Evolutionary conservation across 192 early-diverging fungal genomes (phyloP), one percentile per base, ranked within the genome.

Genomic region (Coemansia sp.): DNA sequence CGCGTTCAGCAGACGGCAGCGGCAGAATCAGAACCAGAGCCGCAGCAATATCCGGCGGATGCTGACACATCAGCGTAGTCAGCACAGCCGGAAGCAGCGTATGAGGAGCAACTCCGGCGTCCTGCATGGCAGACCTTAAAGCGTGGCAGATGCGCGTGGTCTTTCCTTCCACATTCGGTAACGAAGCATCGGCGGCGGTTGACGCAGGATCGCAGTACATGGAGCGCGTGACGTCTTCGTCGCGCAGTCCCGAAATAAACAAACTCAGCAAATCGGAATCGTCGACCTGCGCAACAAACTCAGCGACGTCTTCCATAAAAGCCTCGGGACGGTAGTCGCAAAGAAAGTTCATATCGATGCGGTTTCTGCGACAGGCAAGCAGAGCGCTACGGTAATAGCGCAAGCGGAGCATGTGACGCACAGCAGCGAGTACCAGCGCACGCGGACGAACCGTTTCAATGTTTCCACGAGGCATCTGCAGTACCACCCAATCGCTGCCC

Each of bases 391-490:
- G 76, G 74, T 90, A 98, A 44, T 91, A 84, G n/a, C 81, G 64
- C 62, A 49, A 41, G 24, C 89, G 82, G 21, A 96, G 61, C 7
- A 76, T 62, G 21, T 84, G 80, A 3, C 91, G 83, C 7, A 93
- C 87, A 3, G 85, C 72, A 1, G 89, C 83, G 16, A 97, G 74
- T 0, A 97, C 93, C 62, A 98, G 74, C 6, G 95, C 91, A 5
- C 97, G 89, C 2, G 97, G 97, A 16, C 86, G 81, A 22, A 98
- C 84, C 0, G 95, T 97, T 67, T 98, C 97, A 54, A 97, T 76
- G 60, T 98, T 98, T 7, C 97, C 97, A 26, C 97, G 90, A 12
- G 97, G 97, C 97, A 98, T 98, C 80, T 89, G 74, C 56, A 83
- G 71, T 14, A 83, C 68, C 12, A 84, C 64, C 54, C 83, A 84